A percentile compares a stretch with the other conserved stretches of the same genome.
These are phyloP conservation scores for Aspergillus hiratsukae DNA, from an alignment of 2,329 filamentous ascomycete genomes.

Conservation along the genomic window DNA sequence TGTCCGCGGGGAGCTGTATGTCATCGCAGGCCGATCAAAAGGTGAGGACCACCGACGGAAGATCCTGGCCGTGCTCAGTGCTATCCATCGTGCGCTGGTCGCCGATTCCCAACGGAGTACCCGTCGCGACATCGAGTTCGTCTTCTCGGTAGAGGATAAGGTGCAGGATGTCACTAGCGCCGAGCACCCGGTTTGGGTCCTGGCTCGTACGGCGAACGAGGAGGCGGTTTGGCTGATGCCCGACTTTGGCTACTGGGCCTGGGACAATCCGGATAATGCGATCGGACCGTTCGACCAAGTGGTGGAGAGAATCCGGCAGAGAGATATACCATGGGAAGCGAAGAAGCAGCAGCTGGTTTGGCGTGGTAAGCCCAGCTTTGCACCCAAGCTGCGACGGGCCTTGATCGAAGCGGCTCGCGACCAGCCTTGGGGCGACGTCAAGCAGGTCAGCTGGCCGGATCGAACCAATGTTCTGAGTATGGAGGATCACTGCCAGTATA, in stretches of 20 bases:
- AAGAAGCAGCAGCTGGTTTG: constrained; percentile 46
- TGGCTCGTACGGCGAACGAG: constrained; percentile 36
- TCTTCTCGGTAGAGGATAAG: constrained; percentile 41
- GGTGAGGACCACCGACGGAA: constrained; percentile 37
- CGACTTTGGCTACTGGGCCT: constrained; percentile 51
- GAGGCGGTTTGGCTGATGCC: constrained; percentile 48
- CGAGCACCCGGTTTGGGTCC: constrained; percentile 41
- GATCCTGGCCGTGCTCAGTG: constrained; percentile 41
- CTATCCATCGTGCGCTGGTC: constrained; percentile 47
- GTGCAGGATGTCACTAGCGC: constrained; percentile 39
- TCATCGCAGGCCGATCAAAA: constrained; percentile 25
- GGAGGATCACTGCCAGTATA: constrained; percentile 51
- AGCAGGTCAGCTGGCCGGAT: constrained; percentile 38
- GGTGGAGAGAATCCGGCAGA: constrained; percentile 25
- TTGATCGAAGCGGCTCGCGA: constrained; percentile 37
- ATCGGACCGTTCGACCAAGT: constrained; percentile 37
- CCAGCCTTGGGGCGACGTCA: constrained; percentile 47
- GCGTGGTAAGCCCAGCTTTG: constrained; percentile 45
- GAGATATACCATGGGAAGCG: constrained; percentile 27
- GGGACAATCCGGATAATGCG: constrained; percentile 36
- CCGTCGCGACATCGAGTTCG: constrained; percentile 46
- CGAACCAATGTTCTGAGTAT: constrained; percentile 44
- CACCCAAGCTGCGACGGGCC: constrained; percentile 37
- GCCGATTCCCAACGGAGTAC: constrained; percentile 29
- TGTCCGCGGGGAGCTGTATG: constrained; percentile 29